These are phyloP conservation scores for Barnettozyma botsteinii DNA, from an alignment of 805 yeast species.

Conservation along the genomic window DNA sequence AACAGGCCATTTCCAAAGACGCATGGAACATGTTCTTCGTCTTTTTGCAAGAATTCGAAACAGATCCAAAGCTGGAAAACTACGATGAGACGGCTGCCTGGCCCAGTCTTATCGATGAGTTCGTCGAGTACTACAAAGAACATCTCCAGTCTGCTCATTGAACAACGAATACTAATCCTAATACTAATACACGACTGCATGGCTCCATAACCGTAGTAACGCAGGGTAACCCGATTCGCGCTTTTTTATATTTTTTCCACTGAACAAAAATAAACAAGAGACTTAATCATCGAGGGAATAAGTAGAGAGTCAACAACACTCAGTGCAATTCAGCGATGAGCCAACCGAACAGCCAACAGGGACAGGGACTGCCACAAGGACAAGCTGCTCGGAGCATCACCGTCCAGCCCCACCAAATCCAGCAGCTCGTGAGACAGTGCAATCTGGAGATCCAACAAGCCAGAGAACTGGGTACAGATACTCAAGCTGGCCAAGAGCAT, in stretches of 20 bases:
- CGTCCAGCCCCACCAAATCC: slow-evolving; percentile 26
- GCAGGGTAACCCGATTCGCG: background rate
- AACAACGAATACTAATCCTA: background rate
- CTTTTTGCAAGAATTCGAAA: slow-evolving; percentile 47
- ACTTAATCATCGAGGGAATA: no score
- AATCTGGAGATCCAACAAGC: slow-evolving; percentile 57
- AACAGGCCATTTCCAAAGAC: slow-evolving; percentile 57
- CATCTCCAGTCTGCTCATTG: background rate
- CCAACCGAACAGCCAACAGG: slow-evolving; percentile 2
- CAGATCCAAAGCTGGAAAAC: slow-evolving; percentile 46
- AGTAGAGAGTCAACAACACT: no score
- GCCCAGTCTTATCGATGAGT: slow-evolving; percentile 88
- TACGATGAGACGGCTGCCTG: slow-evolving; percentile 85
- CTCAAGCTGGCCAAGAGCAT: slow-evolving; percentile 59
- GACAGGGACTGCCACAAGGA: slow-evolving; percentile 1
- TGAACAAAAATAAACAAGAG: no score
- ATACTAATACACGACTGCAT: background rate
- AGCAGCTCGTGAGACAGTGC: slow-evolving; percentile 54
- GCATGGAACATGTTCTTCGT: slow-evolving; percentile 81
- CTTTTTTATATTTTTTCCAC: no score
- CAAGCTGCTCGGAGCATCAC: slow-evolving; percentile 4
- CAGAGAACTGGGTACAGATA: slow-evolving; percentile 51
- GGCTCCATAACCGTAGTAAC: no score
- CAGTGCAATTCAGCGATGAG: slow-evolving; percentile 1
- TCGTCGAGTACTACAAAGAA: slow-evolving; percentile 49